phyloP scores from a whole-genome alignment of 2,329 filamentous ascomycete genomes.

The Colletotrichum australisinense region DNA sequence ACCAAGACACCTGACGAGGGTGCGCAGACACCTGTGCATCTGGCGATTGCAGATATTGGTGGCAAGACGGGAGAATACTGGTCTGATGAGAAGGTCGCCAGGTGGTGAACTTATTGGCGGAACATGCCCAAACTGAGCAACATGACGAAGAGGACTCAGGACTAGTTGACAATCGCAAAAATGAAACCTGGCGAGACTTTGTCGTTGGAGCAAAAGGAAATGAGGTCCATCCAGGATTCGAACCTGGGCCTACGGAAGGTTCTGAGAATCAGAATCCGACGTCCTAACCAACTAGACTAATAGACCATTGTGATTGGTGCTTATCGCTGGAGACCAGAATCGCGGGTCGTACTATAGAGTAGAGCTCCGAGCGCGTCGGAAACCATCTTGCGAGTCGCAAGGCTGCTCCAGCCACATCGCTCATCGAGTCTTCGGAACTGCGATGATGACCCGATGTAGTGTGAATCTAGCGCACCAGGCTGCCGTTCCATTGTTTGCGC shows the following conservation, averaged over 20 bases:
- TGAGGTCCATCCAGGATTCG: constrained; percentile 31
- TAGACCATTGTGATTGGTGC: constrained; percentile 1
- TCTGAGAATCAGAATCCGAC: constrained; percentile 28
- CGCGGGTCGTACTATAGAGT: rapidly evolving
- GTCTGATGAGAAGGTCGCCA: constrained; percentile 47
- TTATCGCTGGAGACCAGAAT: rapidly evolving
- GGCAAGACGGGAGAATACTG: constrained; percentile 51
- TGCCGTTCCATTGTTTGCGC: no score
- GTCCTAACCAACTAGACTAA: constrained; percentile 35
- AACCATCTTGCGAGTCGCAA: no score
- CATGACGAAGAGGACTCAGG: background rate
- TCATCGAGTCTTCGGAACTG: no score
- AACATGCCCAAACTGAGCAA: rapidly evolving
- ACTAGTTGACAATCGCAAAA: background rate
- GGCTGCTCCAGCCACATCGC: no score
- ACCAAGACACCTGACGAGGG: constrained; percentile 55
- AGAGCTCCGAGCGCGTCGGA: background rate
- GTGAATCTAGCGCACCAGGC: rapidly evolving
- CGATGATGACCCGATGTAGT: no score
- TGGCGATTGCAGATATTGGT: constrained; percentile 53
- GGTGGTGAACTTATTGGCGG: constrained; percentile 41
- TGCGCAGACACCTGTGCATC: constrained; percentile 54
- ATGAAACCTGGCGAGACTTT: background rate
- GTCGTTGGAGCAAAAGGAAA: background rate
- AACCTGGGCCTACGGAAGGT: constrained; percentile 27